A percentile compares a stretch with the other conserved stretches of the same genome.
Evolutionary conservation across 345 rosid genomes (phyloP).

Genomic region (Eucalyptus curtisii): DNA sequence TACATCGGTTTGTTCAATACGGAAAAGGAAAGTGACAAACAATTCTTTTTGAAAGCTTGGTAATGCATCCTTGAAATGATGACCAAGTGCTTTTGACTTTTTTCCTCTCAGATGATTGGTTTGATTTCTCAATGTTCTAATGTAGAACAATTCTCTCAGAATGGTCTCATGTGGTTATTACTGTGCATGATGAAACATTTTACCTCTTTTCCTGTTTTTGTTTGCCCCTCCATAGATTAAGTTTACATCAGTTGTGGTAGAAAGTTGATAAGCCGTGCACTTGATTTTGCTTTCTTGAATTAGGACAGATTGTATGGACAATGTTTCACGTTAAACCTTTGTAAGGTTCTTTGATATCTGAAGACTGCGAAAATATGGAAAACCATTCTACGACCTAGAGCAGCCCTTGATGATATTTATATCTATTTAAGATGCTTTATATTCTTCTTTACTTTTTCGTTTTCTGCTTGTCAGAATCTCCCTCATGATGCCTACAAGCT

Average conservation of each 20-base stretch:
- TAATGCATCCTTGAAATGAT: neutral
- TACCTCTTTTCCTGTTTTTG: neutral
- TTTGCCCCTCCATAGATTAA: neutral
- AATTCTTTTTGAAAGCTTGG: neutral
- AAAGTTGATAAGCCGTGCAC: neutral
- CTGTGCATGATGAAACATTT: neutral
- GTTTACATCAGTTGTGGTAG: neutral
- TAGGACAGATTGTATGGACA: neutral
- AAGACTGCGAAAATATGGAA: neutral
- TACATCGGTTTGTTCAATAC: neutral
- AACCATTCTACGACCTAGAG: neutral
- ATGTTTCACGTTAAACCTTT: neutral
- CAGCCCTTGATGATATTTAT: neutral
- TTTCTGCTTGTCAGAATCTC: conserved; percentile 55
- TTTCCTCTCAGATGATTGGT: neutral
- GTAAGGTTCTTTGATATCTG: neutral
- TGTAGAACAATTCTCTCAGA: neutral
- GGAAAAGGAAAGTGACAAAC: neutral
- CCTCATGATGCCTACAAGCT: conserved; percentile 96
- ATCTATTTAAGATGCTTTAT: neutral
- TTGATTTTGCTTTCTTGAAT: neutral
- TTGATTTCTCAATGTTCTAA: neutral
- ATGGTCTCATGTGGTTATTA: neutral
- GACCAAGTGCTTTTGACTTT: neutral
- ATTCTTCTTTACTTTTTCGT: neutral